Conservation (phyloP, 345 rosid genomes). For the Mercurialis annua region DNA sequence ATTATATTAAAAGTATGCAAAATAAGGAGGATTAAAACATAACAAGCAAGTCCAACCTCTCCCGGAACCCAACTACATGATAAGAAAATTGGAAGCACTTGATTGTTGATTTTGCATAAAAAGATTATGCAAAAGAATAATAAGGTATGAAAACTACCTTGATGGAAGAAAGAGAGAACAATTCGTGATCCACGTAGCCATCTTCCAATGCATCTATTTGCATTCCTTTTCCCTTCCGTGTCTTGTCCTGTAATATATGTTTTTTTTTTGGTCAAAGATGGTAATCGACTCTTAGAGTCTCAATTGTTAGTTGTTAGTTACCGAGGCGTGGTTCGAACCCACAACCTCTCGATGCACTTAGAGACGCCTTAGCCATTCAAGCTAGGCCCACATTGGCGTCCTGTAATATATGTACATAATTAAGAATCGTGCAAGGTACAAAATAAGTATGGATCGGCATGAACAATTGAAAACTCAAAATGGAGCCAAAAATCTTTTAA, state of each 20-base stretch:
- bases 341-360: too few relatives aligned
- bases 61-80: not conserved
- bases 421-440: conserved; percentile 9
- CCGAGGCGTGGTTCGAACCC: too few relatives aligned
- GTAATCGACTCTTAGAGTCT: too few relatives aligned
- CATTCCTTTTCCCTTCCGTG: conserved; percentile 71
- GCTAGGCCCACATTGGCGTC: too few relatives aligned
- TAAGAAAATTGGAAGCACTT: not conserved
- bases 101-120: not conserved
- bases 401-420: conserved; percentile 37
- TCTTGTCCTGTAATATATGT: conserved; percentile 60
- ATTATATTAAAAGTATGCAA: not conserved
- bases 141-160: conserved; percentile 45
- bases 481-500: not conserved
- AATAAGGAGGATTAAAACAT: not conserved
- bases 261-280: too few relatives aligned
- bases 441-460: not conserved
- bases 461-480: not conserved
- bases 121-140: not conserved
- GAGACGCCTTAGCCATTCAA: too few relatives aligned
- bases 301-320: too few relatives aligned
- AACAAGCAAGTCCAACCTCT: not conserved
- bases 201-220: conserved; percentile 82
- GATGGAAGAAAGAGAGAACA: conserved; percentile 87
- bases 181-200: conserved; percentile 66